Evolutionary conservation across 164 flowering plant genomes (phyloP).

Genomic region (Euptelea pleiosperma): DNA sequence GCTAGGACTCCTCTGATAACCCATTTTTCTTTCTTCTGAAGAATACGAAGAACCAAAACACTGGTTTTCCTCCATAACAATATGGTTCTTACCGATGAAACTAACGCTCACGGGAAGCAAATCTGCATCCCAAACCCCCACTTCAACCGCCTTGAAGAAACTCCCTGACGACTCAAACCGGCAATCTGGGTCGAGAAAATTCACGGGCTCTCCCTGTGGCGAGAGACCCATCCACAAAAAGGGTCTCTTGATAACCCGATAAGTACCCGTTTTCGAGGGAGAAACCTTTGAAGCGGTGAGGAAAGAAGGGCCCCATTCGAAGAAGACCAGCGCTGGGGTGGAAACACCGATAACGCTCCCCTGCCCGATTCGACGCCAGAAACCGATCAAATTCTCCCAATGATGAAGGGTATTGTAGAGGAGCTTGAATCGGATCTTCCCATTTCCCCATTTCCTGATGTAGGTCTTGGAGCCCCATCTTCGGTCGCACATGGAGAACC

Average conservation of each 20-base stretch:
- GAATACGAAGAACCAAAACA: slow-evolving; percentile 15
- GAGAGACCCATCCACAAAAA: slow-evolving; percentile 67
- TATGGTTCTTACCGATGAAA: slow-evolving; percentile 62
- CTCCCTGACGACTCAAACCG: slow-evolving; percentile 23
- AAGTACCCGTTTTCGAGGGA: slow-evolving; percentile 40
- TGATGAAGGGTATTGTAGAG: slow-evolving; percentile 56
- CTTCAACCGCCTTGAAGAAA: slow-evolving; percentile 20
- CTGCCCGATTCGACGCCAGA: slow-evolving; percentile 70
- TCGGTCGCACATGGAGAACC: slow-evolving; percentile 72
- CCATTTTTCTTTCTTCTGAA: slow-evolving; percentile 20
- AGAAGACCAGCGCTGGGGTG: slow-evolving; percentile 54
- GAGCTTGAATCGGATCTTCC: slow-evolving; percentile 38
- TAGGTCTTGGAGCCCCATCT: slow-evolving; percentile 67
- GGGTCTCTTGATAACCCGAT: slow-evolving; percentile 54
- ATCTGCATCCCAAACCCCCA: slow-evolving; percentile 37
- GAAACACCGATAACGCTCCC: not conserved
- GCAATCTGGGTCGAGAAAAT: slow-evolving; percentile 50
- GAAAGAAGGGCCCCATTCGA: slow-evolving; percentile 77
- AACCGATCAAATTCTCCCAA: slow-evolving; percentile 73
- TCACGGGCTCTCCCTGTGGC: slow-evolving; percentile 37
- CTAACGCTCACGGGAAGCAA: slow-evolving; percentile 57
- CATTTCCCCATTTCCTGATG: slow-evolving; percentile 61
- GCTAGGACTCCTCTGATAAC: slow-evolving; percentile 27
- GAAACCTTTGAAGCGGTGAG: slow-evolving; percentile 59
- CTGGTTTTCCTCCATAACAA: slow-evolving; percentile 62